These are phyloP conservation scores for Yamadazyma triangularis DNA, from an alignment of 1,139 yeast genomes.

Conservation along the genomic window DNA sequence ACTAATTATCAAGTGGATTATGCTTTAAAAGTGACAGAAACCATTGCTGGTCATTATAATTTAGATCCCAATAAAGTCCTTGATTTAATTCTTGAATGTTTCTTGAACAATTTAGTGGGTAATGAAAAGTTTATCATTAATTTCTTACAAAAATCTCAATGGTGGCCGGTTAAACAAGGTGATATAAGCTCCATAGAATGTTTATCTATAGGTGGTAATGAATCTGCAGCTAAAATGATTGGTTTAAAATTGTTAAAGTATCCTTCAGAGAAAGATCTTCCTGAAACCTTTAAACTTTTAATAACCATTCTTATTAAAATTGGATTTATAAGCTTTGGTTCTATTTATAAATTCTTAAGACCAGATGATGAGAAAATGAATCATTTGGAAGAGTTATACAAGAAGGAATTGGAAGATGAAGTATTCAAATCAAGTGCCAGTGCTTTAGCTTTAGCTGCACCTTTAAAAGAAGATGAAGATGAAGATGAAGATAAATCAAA, in stretches of 20 bases:
- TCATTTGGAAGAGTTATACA: conserved; percentile 41
- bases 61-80: conserved; percentile 74
- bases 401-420: conserved; percentile 53
- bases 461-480: conserved; percentile 66
- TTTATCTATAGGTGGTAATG: conserved; percentile 58
- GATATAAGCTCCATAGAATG: conserved; percentile 26
- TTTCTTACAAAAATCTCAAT: conserved; percentile 49
- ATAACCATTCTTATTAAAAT: conserved; percentile 59
- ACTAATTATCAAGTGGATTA: conserved; percentile 39
- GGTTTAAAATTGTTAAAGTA: conserved; percentile 49
- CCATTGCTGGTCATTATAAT: conserved; percentile 69
- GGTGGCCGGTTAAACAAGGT: conserved; percentile 56
- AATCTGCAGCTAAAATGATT: conserved; percentile 50
- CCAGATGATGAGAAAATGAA: conserved; percentile 43
- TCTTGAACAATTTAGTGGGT: conserved; percentile 39
- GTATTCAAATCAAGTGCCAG: conserved; percentile 66
- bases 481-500: conserved; percentile 18
- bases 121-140: conserved; percentile 44
- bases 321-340: conserved; percentile 63
- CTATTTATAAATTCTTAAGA: conserved; percentile 52
- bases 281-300: conserved; percentile 45
- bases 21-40: conserved; percentile 49
- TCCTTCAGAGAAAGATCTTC: conserved; percentile 27
- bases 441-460: conserved; percentile 86
- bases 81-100: conserved; percentile 55